Conservation (phyloP, 2,329 filamentous ascomycete genomes). For the Conoideocrella luteorostrata region DNA sequence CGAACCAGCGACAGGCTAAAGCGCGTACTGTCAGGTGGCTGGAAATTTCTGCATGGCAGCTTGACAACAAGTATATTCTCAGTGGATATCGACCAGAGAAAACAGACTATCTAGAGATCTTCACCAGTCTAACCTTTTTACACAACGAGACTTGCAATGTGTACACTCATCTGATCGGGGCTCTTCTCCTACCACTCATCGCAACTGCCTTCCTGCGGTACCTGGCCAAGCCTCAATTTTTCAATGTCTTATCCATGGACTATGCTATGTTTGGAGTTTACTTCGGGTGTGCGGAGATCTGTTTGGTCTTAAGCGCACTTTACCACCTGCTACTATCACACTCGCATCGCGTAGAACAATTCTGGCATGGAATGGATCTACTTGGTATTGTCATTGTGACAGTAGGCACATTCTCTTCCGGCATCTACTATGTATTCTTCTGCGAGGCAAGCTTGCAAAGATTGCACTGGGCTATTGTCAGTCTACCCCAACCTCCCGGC, state of each 20-base stretch:
- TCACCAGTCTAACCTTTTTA: constrained; percentile 9
- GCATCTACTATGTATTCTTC: constrained; percentile 14
- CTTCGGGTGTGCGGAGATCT: constrained; percentile 12
- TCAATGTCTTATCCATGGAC: constrained; percentile 7
- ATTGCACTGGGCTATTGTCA: constrained; percentile 13
- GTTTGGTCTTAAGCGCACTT: constrained; percentile 10
- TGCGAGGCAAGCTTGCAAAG: constrained; percentile 11
- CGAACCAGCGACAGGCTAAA: background rate
- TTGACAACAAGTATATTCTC: constrained; percentile 11
- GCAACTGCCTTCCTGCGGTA: constrained; percentile 4
- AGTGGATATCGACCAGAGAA: constrained; percentile 10
- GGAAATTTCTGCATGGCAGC: constrained; percentile 10
- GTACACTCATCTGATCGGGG: constrained; percentile 11
- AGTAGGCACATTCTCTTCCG: constrained; percentile 13
- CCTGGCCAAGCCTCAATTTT: constrained; percentile 3
- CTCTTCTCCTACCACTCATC: constrained; percentile 9
- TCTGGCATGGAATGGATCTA: constrained; percentile 15
- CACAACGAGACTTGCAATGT: constrained; percentile 14
- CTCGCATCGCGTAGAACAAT: constrained; percentile 13
- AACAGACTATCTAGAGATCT: constrained; percentile 7
- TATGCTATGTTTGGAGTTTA: constrained; percentile 13
- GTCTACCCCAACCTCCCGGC: background rate
- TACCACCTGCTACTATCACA: constrained; percentile 12
- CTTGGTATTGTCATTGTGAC: constrained; percentile 15
- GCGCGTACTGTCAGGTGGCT: constrained; percentile 8